These are phyloP conservation scores for Zasmidium cellare DNA, from an alignment of 2,329 filamentous ascomycete species.

Conservation along the genomic window DNA sequence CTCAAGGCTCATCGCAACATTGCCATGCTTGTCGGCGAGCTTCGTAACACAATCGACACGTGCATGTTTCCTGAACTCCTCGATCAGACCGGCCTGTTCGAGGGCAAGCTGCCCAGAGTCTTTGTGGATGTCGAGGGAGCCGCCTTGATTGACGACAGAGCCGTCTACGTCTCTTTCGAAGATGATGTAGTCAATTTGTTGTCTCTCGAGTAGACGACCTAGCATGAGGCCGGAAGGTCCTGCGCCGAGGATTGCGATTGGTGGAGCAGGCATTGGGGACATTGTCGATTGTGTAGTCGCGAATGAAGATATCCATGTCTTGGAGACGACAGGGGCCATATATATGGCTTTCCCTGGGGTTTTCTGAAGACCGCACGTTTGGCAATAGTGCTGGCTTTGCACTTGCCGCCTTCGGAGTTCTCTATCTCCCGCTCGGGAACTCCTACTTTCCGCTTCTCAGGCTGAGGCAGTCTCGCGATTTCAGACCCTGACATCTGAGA, in stretches of 20 bases:
- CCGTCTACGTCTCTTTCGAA: conserved; percentile 29
- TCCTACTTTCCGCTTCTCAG: too few relatives aligned
- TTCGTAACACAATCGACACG: conserved; percentile 26
- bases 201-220: conserved; percentile 27
- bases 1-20: conserved; percentile 14
- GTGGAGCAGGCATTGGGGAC: conserved; percentile 5
- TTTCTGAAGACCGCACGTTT: not conserved
- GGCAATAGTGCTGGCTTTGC: not conserved
- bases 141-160: conserved; percentile 21
- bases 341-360: not conserved
- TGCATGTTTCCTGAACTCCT: conserved; percentile 29
- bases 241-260: conserved; percentile 36
- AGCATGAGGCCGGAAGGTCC: conserved; percentile 34
- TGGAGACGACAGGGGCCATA: not conserved
- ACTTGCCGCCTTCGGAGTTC: not conserved
- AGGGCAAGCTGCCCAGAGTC: conserved; percentile 31
- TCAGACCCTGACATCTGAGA: too few relatives aligned
- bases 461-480: too few relatives aligned
- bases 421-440: too few relatives aligned
- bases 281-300: not conserved
- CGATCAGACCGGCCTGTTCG: conserved; percentile 30
- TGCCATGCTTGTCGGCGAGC: conserved; percentile 22
- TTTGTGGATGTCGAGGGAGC: conserved; percentile 34
- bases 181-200: conserved; percentile 27
- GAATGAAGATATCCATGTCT: not conserved